Conservation (phyloP, 2,329 filamentous ascomycete genomes). For the Teratosphaeria viscida region DNA sequence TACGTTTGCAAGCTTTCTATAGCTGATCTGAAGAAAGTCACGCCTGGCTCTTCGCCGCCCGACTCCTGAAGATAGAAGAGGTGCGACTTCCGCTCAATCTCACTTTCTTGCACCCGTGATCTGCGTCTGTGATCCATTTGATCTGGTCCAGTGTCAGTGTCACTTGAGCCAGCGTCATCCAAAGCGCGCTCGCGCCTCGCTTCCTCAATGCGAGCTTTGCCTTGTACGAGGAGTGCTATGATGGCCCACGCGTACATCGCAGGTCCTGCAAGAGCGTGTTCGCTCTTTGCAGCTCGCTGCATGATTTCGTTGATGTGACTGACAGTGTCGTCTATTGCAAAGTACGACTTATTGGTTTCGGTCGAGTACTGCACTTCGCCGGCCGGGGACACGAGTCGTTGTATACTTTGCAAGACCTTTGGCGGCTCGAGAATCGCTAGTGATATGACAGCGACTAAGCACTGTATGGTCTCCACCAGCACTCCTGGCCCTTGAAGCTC, state of each 20-base stretch:
- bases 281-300: conserved; percentile 45
- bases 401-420: conserved; percentile 34
- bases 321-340: conserved; percentile 60
- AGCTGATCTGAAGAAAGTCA: conserved; percentile 36
- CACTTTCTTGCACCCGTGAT: background rate
- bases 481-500: conserved; percentile 38
- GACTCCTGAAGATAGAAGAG: conserved; percentile 12
- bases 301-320: conserved; percentile 64
- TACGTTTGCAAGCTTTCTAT: conserved; percentile 40
- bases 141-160: conserved; percentile 4
- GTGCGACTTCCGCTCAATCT: conserved; percentile 18
- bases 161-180: conserved; percentile 7
- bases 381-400: conserved; percentile 27
- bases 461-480: conserved; percentile 49
- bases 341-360: conserved; percentile 43
- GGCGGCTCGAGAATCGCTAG: conserved; percentile 62
- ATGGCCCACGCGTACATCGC: conserved; percentile 74
- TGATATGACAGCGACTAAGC: conserved; percentile 59
- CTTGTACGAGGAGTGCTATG: conserved; percentile 58
- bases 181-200: background rate
- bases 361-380: conserved; percentile 11
- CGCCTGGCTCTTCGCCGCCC: conserved; percentile 37
- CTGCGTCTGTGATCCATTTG: conserved; percentile 1
- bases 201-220: conserved; percentile 22
- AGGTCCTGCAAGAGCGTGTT: conserved; percentile 56